These are phyloP conservation scores for Botrytis sinoallii DNA, from an alignment of 2,329 filamentous ascomycete species.

Conservation along the genomic window DNA sequence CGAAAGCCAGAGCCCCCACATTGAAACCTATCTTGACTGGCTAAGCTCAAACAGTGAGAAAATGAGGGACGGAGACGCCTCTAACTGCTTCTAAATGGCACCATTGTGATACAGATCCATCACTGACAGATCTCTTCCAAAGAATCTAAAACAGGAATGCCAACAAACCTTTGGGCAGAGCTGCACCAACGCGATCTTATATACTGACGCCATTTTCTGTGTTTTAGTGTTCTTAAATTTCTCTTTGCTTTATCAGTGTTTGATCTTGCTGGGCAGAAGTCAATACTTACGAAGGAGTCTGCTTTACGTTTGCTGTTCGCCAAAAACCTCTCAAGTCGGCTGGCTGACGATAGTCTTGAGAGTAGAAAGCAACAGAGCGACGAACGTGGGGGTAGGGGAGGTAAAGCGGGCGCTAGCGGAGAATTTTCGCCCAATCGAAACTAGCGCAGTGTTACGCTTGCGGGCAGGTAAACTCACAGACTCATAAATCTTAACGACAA, in stretches of 20 bases:
- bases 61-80: neutral
- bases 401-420: neutral
- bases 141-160: neutral
- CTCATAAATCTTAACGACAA: neutral
- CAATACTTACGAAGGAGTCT: neutral
- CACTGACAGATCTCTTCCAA: neutral
- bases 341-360: neutral
- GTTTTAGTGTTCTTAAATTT: neutral
- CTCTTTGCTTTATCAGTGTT: neutral
- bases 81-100: neutral
- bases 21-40: neutral
- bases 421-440: neutral
- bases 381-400: neutral
- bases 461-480: neutral
- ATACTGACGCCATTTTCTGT: conserved; percentile 6
- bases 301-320: no score
- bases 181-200: conserved; percentile 19
- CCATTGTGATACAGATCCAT: neutral
- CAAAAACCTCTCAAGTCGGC: neutral
- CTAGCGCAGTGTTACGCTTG: neutral
- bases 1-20: neutral
- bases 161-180: conserved; percentile 16
- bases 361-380: neutral
- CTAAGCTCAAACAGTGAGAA: neutral
- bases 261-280: no score